Evolutionary conservation across 2,329 filamentous ascomycete species (phyloP).

Genomic region (Aspergillus alliaceus): DNA sequence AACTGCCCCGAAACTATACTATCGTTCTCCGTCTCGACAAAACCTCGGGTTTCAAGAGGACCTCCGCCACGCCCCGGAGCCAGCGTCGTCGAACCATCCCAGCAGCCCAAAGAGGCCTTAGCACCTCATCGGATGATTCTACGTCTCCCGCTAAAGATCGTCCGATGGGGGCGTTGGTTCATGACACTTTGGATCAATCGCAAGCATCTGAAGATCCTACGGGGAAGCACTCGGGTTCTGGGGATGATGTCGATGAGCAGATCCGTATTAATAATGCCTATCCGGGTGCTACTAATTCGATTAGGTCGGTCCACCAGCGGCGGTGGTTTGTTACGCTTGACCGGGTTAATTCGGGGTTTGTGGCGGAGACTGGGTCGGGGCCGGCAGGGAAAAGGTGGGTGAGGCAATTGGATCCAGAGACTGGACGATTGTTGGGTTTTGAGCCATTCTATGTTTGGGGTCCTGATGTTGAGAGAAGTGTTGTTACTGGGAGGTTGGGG

Average conservation of each 20-base stretch:
- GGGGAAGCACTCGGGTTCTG: conserved; percentile 11
- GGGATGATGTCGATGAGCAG: conserved; percentile 48
- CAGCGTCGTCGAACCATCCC: conserved; percentile 16
- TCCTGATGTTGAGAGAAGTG: conserved; percentile 61
- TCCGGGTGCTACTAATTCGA: conserved; percentile 62
- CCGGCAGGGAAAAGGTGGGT: conserved; percentile 28
- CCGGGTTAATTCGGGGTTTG: conserved; percentile 59
- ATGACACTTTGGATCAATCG: neutral
- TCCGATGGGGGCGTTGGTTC: neutral
- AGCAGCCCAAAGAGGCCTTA: conserved; percentile 3
- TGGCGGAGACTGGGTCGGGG: conserved; percentile 2
- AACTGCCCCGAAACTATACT: conserved; percentile 56
- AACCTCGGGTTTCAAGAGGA: conserved; percentile 15
- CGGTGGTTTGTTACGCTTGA: conserved; percentile 68
- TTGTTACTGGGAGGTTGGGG: conserved; percentile 63
- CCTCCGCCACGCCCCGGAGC: conserved; percentile 19
- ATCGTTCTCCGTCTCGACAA: conserved; percentile 53
- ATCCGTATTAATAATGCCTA: conserved; percentile 66
- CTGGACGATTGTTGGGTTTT: conserved; percentile 40
- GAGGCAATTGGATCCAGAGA: conserved; percentile 20
- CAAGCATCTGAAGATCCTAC: neutral
- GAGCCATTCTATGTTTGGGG: conserved; percentile 63
- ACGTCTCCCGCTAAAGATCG: conserved; percentile 5
- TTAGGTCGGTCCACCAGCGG: conserved; percentile 67
- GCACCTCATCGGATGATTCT: conserved; percentile 22